Evolutionary conservation across 768 basidiomycete species (phyloP), one percentile per base, ranked within the genome.

Genomic region (Phylloporus scabripes): DNA sequence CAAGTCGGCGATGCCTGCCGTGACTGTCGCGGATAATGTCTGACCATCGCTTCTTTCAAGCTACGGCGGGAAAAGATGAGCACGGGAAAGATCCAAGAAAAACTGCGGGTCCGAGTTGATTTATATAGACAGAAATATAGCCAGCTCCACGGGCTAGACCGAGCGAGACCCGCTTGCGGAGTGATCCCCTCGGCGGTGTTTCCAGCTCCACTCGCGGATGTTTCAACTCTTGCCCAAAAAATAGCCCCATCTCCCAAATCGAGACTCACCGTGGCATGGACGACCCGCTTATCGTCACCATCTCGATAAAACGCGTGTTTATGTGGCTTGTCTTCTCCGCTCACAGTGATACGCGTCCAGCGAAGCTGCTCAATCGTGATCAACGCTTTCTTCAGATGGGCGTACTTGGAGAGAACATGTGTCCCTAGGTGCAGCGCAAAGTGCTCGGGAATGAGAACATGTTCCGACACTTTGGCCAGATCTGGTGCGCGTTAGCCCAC

Each of bases 391-490:
- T 73, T 66, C 56, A 93, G 76, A 57, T 93, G 92, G 0, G 76
- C 69, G 59, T 95, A 94, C 52, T 82, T 87, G 17, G 80, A 80
- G 21, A 93, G 82, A 36, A 96, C 73, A 69, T 92, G 85, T 0
- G 85, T 80, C 1, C 80, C 93, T 9, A 98, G 73, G 58, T 98
- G 91, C 8, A 95, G 73, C 0, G 87, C 94, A 60, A 97, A 97
- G 43, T 79, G 76, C 60, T 93, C 90, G 0, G 92, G 84, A 37
- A 76, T 73, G 40, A 96, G 80, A 49, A 96, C 78, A 59, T 96
- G 78, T 4, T 92, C 91, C 0, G 93, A 95, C 11, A 81, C 77
- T 69, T 97, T 98, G 23, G 94, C 91, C 17, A 94, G 70, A 56
- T 87, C 87, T 89, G 48, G 17, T 31, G 17, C 32, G 5, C 15